A percentile compares a stretch with the other conserved stretches of the same genome.
phyloP scores from a whole-genome alignment of 2,329 filamentous ascomycete species.

The Emericellopsis atlantica region DNA sequence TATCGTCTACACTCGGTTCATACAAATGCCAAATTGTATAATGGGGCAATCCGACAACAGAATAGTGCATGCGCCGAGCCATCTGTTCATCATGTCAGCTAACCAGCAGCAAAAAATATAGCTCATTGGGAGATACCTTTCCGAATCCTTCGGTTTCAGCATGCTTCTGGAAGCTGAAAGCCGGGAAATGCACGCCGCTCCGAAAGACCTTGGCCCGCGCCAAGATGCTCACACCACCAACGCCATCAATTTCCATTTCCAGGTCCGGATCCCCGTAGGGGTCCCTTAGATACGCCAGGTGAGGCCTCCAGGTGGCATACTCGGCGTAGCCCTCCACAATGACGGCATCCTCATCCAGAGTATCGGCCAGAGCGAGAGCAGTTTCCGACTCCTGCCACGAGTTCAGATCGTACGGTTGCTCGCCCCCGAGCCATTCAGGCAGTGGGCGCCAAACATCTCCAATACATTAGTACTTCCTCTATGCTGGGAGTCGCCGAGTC shows the following conservation, averaged over 20 bases:
- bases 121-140: conserved; percentile 49
- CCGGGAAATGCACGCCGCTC: conserved; percentile 90
- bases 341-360: conserved; percentile 91
- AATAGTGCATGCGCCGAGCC: conserved; percentile 92
- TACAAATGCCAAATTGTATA: conserved; percentile 99
- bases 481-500: too few relatives aligned
- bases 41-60: conserved; percentile 88
- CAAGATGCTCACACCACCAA: conserved; percentile 93
- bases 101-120: too few relatives aligned
- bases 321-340: conserved; percentile 98
- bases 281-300: conserved; percentile 91
- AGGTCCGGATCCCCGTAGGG: conserved; percentile 97
- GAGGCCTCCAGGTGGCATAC: conserved; percentile 95
- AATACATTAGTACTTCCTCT: conserved; percentile 9
- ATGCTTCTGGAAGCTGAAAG: conserved; percentile 97
- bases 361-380: conserved; percentile 83
- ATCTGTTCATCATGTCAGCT: conserved; percentile 45
- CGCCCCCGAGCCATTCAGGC: conserved; percentile 95
- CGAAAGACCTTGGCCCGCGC: conserved; percentile 94
- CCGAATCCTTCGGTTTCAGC: conserved; percentile 97
- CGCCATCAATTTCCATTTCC: conserved; percentile 99
- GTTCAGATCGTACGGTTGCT: conserved; percentile 96
- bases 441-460: conserved; percentile 97
- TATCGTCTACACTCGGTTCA: conserved; percentile 95
- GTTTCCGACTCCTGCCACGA: conserved; percentile 99